Evolutionary conservation across 78 protist species (phyloP), one percentile per base, ranked within the genome.

Genomic region (Acrasis kona): DNA sequence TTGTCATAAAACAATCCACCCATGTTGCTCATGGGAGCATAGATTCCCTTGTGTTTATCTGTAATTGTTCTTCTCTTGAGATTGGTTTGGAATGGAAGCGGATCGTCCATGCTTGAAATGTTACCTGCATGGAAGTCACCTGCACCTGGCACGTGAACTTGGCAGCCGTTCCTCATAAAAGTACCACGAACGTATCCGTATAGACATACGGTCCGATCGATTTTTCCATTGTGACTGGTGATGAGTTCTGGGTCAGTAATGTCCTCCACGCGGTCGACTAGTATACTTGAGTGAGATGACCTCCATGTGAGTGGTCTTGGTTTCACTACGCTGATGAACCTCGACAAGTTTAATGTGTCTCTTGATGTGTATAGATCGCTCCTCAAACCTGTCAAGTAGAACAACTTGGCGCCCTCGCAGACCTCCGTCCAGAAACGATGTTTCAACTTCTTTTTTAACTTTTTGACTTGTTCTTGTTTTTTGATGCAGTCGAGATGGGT

Each of bases 121-220:
- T 73, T 66, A n/a, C 32, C 71, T 84, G 93, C 80, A 37, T 38
- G 0, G 34, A 79, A 84, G 80, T 98, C 99, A 41, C 99, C 99
- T 37, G 74, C 76, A 27, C 99, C 99, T n/a, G 97, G 85, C 3
- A 97, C 9, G 83, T 98, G 99, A 30, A 95, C 90, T 57, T 27
- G 70, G 72, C 64, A 50, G 65, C 74, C 65, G 37, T 87, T 79
- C 72, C 85, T 86, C 65, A 97, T 65, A 72, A 87, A 76, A 50
- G 91, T 84, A 39, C 99, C 99, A 28, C 98, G 87, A 0, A 86
- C 82, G 75, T 89, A 98, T 37, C 99, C 99, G 80, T 84, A 94
- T 8, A 93, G 19, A 7, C 82, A 61, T 9, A 87, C 10, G 1
- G 3, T 28, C 42, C 92, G 34, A 36, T 89, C 85, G 10, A 39